Evolutionary conservation across 2,329 filamentous ascomycete species (phyloP), one percentile per base, ranked within the genome.

Genomic region (Nigrospora sphaerica): DNA sequence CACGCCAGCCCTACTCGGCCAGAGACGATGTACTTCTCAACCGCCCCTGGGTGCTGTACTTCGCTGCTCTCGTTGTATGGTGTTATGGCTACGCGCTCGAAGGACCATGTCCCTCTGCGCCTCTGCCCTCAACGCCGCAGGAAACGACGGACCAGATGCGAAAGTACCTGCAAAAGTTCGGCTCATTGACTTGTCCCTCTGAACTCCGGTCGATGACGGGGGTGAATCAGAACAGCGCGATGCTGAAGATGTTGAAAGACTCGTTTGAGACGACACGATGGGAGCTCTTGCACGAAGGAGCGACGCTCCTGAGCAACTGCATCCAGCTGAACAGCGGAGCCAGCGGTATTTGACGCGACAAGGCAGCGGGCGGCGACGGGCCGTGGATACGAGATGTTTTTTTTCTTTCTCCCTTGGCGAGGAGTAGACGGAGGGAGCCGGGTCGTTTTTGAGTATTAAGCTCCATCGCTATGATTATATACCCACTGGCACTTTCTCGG

Each of bases 41-140:
- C 59, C 78, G 93, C 14, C 88, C 92, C 0, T 98, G 93, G 92
- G 90, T 96, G 12, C 73, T 97, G 44, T 98, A 96, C 66, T 95
- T 95, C 61, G 88, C 93, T 1, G 83, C 85, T 0, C 75, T 98
- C 13, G 88, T 96, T 18, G 87, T 97, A 1, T 98, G 93, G 93
- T 89, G 83, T 49, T 98, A 97, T 58, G 92, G 91, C 3, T 96
- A 83, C 61, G 90, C 92, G 0, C 72, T 95, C 17, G 93, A 97
- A 55, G 93, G 93, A 0, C 79, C 89, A 0, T 80, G 87, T 47
- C 70, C 75, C 7, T 67, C 65, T 4, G 59, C 67, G 43, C 74
- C 67, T 55, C 67, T 70, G 17, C 80, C 86, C 46, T 65, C 63
- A 34, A 83, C 73, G 1, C 74, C 75, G 42, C 77, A 81, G 13